Conservation (phyloP, 768 basidiomycete genomes). For the Ramaria sp. region DNA sequence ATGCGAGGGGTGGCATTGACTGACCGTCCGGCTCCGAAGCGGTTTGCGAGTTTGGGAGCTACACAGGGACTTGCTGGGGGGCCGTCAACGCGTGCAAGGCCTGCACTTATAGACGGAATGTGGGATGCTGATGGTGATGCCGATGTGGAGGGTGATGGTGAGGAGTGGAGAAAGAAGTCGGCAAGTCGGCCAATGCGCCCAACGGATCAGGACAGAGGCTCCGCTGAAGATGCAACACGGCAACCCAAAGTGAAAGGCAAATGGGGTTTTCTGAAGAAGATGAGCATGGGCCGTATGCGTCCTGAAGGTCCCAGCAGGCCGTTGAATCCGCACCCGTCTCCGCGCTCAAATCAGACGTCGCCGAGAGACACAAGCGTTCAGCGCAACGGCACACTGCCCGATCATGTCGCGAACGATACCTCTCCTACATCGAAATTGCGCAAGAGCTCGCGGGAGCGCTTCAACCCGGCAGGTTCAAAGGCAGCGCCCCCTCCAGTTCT, state of each 20-base stretch:
- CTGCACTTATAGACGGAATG: slow-evolving; percentile 30
- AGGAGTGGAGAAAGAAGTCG: background rate
- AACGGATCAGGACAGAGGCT: background rate
- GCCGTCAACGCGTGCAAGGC: slow-evolving; percentile 19
- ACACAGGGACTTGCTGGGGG: slow-evolving; percentile 26
- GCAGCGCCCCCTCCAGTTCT: background rate
- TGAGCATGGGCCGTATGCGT: slow-evolving; percentile 93
- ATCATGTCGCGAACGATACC: slow-evolving; percentile 12
- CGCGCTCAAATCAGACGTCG: slow-evolving; percentile 12
- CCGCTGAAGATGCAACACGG: background rate
- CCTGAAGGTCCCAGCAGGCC: slow-evolving; percentile 38
- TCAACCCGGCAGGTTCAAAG: background rate
- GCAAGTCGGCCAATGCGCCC: background rate
- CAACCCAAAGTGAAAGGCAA: slow-evolving; percentile 30
- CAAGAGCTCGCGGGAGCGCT: slow-evolving; percentile 1
- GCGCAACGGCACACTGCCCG: slow-evolving; percentile 37
- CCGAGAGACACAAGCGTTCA: slow-evolving; percentile 29
- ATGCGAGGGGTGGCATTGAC: background rate
- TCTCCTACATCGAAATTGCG: slow-evolving; percentile 25
- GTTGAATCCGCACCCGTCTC: slow-evolving; percentile 20
- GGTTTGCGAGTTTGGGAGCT: slow-evolving; percentile 60
- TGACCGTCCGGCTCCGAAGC: slow-evolving; percentile 30
- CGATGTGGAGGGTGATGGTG: slow-evolving; percentile 13
- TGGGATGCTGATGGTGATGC: slow-evolving; percentile 37
- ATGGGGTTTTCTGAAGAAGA: slow-evolving; percentile 97